phyloP scores from a whole-genome alignment of 2,329 filamentous ascomycete genomes.

The Pseudocercospora macadamiae region DNA sequence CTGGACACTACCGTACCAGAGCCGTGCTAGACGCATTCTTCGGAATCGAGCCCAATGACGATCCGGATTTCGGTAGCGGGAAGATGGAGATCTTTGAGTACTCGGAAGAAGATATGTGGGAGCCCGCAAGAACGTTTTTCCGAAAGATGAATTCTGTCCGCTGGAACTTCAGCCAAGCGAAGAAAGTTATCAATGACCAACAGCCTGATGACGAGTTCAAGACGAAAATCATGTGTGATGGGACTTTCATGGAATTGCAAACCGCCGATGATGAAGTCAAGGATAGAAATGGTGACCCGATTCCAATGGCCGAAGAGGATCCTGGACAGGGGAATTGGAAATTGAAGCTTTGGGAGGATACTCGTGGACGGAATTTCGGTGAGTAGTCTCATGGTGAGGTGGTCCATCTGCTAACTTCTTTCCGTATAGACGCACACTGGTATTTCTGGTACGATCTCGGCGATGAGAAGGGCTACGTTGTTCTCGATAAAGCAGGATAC shows the following conservation, averaged over 20 bases:
- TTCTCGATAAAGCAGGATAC: background rate
- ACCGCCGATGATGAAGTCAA: background rate
- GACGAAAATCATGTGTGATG: background rate
- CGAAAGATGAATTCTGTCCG: background rate
- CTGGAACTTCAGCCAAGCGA: background rate
- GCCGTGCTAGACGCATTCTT: background rate
- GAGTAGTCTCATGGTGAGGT: background rate
- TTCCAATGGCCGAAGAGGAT: background rate
- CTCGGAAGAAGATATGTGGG: background rate
- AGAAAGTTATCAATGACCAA: background rate
- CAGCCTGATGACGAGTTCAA: background rate
- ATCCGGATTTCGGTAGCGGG: background rate
- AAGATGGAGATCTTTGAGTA: no score
- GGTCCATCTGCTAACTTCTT: background rate
- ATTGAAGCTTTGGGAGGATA: background rate
- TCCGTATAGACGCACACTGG: background rate
- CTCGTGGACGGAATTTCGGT: background rate
- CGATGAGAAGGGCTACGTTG: background rate
- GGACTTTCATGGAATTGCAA: background rate
- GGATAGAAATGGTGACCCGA: background rate
- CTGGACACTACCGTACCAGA: background rate
- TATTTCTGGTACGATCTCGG: slow-evolving; percentile 5
- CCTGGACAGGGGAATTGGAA: background rate
- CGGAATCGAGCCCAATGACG: background rate
- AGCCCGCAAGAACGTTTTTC: background rate